Evolutionary conservation across 2,329 filamentous ascomycete genomes (phyloP), one percentile per base, ranked within the genome.

Genomic region (Trichoderma citrinoviride): DNA sequence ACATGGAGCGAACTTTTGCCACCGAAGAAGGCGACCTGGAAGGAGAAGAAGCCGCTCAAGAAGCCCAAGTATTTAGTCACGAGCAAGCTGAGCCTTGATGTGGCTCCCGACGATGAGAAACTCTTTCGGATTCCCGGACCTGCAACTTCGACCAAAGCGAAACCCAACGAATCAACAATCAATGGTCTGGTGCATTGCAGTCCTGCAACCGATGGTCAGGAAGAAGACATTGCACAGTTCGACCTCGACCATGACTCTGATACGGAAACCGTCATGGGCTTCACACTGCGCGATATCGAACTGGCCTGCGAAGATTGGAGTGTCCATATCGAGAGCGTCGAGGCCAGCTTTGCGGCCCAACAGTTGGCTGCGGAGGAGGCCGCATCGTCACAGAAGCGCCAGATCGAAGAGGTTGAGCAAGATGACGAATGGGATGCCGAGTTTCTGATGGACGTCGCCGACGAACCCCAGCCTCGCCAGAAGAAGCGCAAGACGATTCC

Each of bases 261-360:
- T 54, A 77, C 85, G 15, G 90, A 94, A 70, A 85, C 83, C 21
- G 81, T 95, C 19, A 91, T 88, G 37, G 92, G 91, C 2, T 86
- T 91, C 67, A 90, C 86, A 0, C 85, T 94, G 76, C 85, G 89
- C 60, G 93, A 98, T 71, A 86, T 99, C 63, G 87, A 91, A 65
- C 86, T 96, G 53, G 86, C 95, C 6, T 97, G 93, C 72, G 87
- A 92, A 66, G 92, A 97, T 74, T 98, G 92, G 90, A 88, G 91
- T 63, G 77, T 87, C 19, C 83, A 87, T 52, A 87, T 88, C 58
- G 78, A 84, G 23, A 76, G 81, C 27, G 79, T 82, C 25, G 74
- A 83, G 67, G 66, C 68, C 14, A 72, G 77, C 3, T 80, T 79
- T 70, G 73, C 72, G 46, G 68, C 67, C 6, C 71, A 69, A 7